Base-by-base conservation (phyloP, 257 asterid genomes). In the Scutellaria minor region DNA sequence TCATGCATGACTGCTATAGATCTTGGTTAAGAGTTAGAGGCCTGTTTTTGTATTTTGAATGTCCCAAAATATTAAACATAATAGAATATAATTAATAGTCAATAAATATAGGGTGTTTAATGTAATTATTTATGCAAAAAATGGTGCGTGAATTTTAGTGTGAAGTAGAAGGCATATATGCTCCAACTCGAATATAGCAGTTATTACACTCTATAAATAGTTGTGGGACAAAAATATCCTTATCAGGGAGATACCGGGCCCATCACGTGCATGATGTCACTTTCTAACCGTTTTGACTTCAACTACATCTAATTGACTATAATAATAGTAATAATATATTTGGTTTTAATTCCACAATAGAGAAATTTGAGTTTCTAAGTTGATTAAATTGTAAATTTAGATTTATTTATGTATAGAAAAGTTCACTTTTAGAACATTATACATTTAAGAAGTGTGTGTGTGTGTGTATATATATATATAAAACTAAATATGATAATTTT, bases 221-320 rank as follows among this genome's bases (percentile, higher is more conserved):
- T 42, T 64, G 20, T 58, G 51, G 72, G 82, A 59, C 79, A 57
- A 77, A 69, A 58, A 69, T 64, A 73, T 82, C 75, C 79, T 72
- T 48, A 46, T 81, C 79, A 63, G 9, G 5, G 22, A 53, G 59
- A 61, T 81, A 69, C 50, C 41, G 55, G 52, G 55, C 69, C 80
- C 82, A 77, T 68, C 70, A 76, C 75, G 75, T 68, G 44, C 75
- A 27, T 77, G 82, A 75, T 72, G 83, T 82, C 80, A 82, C 77
- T 76, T 61, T 79, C 83, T 71, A 77, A 80, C 85, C 74, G 82
- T 64, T 67, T 83, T 80, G 84, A 82, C 84, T 57, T 66, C 15
- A 67, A 9, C 61, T 62, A 47, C 41, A 51, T 46, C 68, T 50
- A 52, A 45, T 51, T 54, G 60, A 74, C 67, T 67, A 42, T 63